Evolutionary conservation across 495 filamentous ascomycete species (phyloP).

Genomic region (Neurospora sp.): DNA sequence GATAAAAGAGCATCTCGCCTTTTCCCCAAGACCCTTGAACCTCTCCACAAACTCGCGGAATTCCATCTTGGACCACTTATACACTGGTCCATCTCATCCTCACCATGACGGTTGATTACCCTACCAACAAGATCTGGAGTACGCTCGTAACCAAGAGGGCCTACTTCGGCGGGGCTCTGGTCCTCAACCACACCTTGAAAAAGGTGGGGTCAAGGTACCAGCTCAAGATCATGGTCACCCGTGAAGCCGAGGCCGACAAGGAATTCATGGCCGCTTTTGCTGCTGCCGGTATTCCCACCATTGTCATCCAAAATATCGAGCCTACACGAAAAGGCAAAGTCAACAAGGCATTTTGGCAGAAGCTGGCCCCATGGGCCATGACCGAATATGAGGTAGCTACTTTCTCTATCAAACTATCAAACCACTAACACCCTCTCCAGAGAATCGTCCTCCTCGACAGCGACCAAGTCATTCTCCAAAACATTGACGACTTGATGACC

Average conservation of each 20-base stretch:
- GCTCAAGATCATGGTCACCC: constrained; percentile 32
- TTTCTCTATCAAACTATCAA: background rate
- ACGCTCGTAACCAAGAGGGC: constrained; percentile 29
- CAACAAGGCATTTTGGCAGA: constrained; percentile 33
- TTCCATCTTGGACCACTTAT: background rate
- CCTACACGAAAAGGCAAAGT: constrained; percentile 28
- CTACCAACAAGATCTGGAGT: constrained; percentile 28
- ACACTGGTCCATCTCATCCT: background rate
- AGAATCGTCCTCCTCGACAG: constrained; percentile 31
- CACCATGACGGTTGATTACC: background rate
- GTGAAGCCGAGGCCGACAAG: constrained; percentile 26
- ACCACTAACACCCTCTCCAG: constrained; percentile 5
- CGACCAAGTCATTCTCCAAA: constrained; percentile 29
- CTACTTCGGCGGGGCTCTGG: constrained; percentile 29
- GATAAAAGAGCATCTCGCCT: background rate
- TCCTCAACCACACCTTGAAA: constrained; percentile 28
- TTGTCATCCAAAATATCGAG: constrained; percentile 30
- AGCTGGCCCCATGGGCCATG: constrained; percentile 31
- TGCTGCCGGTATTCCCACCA: constrained; percentile 29
- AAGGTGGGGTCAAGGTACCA: constrained; percentile 24
- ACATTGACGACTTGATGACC: constrained; percentile 34
- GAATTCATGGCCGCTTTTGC: constrained; percentile 31
- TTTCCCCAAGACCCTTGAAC: background rate
- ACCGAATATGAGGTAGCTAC: constrained; percentile 27
- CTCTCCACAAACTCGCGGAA: background rate